Conservation (phyloP, 257 asterid species). For the Solanum pimpinellifolium region DNA sequence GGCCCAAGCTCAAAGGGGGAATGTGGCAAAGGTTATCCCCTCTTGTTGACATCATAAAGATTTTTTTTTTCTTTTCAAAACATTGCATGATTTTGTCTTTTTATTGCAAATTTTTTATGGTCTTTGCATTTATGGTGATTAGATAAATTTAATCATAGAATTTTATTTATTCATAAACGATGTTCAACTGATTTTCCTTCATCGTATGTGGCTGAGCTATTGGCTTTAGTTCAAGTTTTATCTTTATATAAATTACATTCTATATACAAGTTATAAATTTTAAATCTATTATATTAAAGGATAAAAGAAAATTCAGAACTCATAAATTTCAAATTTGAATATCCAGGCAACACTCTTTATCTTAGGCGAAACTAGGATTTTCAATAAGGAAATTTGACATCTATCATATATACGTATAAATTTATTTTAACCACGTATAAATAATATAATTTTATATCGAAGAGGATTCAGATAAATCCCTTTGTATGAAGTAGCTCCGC, state of each 20-base stretch:
- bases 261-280: background rate
- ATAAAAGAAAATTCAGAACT: background rate
- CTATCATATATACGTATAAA: too few species aligned
- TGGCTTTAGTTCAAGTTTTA: background rate
- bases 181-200: too few species aligned
- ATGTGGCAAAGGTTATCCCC: background rate
- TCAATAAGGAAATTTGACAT: too few species aligned
- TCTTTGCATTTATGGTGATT: background rate
- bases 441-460: too few species aligned
- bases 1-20: background rate
- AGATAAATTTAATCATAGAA: too few species aligned
- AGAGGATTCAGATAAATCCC: too few species aligned
- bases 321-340: fast-evolving
- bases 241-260: background rate
- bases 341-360: fast-evolving
- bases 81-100: conserved; percentile 9
- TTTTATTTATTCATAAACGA: too few species aligned
- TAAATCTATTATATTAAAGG: background rate
- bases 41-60: background rate
- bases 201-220: too few species aligned
- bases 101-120: conserved; percentile 2
- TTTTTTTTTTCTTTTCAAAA: background rate
- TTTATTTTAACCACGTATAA: too few species aligned
- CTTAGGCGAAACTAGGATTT: too few species aligned
- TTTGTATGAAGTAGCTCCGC: too few species aligned